Conservation (phyloP, 2,329 filamentous ascomycete species). For the Claviceps arundinis region DNA sequence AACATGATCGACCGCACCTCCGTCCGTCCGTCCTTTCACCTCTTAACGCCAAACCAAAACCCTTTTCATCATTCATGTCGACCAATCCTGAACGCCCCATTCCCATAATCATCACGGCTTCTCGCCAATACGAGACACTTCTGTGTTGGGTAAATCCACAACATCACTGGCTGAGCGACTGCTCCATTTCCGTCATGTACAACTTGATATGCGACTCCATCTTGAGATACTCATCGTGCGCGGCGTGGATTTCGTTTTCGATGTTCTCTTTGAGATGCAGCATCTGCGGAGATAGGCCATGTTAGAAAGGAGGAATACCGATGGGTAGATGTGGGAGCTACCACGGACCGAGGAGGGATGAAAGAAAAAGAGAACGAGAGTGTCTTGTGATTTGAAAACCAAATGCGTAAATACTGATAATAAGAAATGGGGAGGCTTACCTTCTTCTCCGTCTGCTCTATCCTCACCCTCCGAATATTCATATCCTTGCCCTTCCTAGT, state of each 20-base stretch:
- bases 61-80: neutral
- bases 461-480: slow-evolving; percentile 79
- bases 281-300: slow-evolving; percentile 48
- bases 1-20: neutral
- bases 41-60: slow-evolving; percentile 21
- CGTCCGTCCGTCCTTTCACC: neutral
- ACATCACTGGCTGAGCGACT: slow-evolving; percentile 41
- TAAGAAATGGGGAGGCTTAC: slow-evolving; percentile 29
- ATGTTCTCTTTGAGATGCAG: slow-evolving; percentile 94
- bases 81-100: neutral
- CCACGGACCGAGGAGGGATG: no score
- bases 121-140: neutral
- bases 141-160: slow-evolving; percentile 1
- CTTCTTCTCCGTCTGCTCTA: slow-evolving; percentile 99
- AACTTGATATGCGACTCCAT: slow-evolving; percentile 94
- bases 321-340: no score
- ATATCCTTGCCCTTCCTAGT: slow-evolving; percentile 82
- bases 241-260: slow-evolving; percentile 80
- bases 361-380: neutral
- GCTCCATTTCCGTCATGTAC: slow-evolving; percentile 98
- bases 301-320: neutral
- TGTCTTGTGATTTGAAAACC: no score
- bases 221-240: slow-evolving; percentile 91
- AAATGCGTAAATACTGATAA: no score
- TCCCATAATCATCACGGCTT: neutral